These are phyloP conservation scores for Phylloporus gajari DNA, from an alignment of 1,284 basidiomycete species.

Conservation along the genomic window DNA sequence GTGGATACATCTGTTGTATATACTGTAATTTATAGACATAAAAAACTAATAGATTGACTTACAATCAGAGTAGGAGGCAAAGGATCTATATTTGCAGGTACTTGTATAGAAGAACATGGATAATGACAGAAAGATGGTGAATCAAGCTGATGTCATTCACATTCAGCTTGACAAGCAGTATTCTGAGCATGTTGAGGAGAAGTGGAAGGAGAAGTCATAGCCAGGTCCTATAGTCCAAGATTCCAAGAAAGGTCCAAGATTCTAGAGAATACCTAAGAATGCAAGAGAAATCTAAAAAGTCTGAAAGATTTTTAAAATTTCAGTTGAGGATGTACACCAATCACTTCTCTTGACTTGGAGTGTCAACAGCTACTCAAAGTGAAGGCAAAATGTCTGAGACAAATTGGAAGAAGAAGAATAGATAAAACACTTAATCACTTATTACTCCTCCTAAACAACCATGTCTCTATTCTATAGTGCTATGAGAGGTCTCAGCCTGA, in stretches of 20 bases:
- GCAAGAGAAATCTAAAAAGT: too few relatives aligned
- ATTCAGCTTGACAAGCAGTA: neutral
- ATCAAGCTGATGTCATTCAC: neutral
- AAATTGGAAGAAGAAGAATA: neutral
- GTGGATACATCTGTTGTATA: neutral
- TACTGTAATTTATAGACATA: neutral
- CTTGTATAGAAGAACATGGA: neutral
- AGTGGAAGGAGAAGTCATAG: neutral
- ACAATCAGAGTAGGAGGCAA: neutral
- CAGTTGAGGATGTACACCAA: neutral
- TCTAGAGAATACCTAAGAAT: neutral
- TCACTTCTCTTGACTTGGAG: neutral
- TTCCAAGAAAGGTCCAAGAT: neutral
- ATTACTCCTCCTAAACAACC: neutral
- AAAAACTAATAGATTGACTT: neutral
- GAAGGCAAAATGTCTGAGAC: neutral
- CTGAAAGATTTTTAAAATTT: neutral
- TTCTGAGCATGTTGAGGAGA: neutral
- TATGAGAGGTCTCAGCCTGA: conserved; percentile 1
- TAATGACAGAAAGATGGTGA: neutral
- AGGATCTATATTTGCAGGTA: neutral
- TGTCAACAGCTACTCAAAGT: neutral
- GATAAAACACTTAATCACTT: neutral
- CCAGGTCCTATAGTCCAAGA: neutral
- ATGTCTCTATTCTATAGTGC: neutral